phyloP scores from a whole-genome alignment of 1,284 basidiomycete genomes.

The Tilletia walkeri region DNA sequence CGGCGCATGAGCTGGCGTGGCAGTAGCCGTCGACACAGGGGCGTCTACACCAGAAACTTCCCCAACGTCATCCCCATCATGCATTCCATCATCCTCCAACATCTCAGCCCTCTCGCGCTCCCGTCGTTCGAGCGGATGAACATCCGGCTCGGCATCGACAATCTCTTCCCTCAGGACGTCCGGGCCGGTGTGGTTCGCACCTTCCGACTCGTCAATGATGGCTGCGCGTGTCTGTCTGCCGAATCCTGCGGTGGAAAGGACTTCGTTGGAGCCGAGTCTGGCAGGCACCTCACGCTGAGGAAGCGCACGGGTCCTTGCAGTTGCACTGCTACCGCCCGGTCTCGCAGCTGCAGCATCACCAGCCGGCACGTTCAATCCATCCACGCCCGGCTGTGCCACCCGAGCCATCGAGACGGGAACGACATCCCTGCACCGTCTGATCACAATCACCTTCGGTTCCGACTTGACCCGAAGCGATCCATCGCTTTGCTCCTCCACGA shows the following conservation, averaged over 20 bases:
- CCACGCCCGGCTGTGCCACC: slow-evolving; percentile 26
- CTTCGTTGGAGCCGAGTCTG: not conserved
- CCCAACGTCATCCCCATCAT: not conserved
- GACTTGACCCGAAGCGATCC: slow-evolving; percentile 4
- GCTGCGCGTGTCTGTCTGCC: not conserved
- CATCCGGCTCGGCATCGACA: not conserved
- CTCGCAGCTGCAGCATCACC: slow-evolving; percentile 13
- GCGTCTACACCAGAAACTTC: not conserved
- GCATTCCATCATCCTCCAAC: not conserved
- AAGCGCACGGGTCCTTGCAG: not conserved
- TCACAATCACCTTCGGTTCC: slow-evolving; percentile 10
- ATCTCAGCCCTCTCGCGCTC: slow-evolving; percentile 6
- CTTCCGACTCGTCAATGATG: slow-evolving; percentile 15
- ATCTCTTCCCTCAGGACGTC: no score
- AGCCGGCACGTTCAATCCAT: not conserved
- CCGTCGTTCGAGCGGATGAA: not conserved
- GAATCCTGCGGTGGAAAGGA: not conserved
- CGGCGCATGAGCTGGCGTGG: not conserved
- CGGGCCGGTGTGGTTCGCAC: not conserved
- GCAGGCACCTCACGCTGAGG: not conserved
- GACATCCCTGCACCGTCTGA: slow-evolving; percentile 40
- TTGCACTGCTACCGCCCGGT: not conserved
- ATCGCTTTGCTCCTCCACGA: not conserved
- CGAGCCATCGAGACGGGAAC: slow-evolving; percentile 53
- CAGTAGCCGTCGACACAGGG: not conserved